Percentiles rank a stretch among this genome's conserved stretches.
Evolutionary conservation across 257 asterid species (phyloP).

Genomic region (Knoxia roxburghii): DNA sequence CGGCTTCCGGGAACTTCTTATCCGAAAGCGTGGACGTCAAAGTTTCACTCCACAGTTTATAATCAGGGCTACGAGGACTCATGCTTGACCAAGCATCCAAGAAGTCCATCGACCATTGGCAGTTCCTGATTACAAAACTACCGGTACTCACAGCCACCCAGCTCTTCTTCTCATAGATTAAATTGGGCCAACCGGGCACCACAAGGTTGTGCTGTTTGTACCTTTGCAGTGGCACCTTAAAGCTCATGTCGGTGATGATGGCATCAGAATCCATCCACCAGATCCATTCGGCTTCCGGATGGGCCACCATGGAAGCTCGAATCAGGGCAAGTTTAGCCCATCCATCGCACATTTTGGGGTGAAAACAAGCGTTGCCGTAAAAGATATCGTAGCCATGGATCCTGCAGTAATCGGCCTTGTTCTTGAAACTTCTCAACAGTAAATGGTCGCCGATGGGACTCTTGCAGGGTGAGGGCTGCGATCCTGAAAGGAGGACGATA

Average conservation of each 20-base stretch:
- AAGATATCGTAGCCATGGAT: constrained; percentile 50
- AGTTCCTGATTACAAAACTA: constrained; percentile 12
- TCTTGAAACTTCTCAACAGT: constrained; percentile 51
- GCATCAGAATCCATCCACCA: constrained; percentile 21
- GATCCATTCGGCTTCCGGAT: constrained; percentile 21
- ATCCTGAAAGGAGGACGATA: constrained; percentile 57
- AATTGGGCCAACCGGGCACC: constrained; percentile 17
- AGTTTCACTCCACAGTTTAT: constrained; percentile 23
- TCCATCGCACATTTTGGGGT: constrained; percentile 10
- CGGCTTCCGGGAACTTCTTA: constrained; percentile 18
- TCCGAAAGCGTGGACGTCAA: constrained; percentile 20
- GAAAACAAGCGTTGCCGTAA: constrained; percentile 37
- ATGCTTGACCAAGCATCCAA: constrained; percentile 18
- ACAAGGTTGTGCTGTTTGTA: constrained; percentile 14
- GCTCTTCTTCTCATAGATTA: constrained; percentile 16
- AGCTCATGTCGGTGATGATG: constrained; percentile 16
- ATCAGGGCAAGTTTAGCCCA: constrained; percentile 19
- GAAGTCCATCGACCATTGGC: constrained; percentile 21
- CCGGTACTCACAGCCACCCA: constrained; percentile 17
- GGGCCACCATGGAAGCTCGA: constrained; percentile 15
- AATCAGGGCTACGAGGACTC: constrained; percentile 28
- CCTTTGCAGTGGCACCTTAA: constrained; percentile 15
- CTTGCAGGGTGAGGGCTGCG: constrained; percentile 59
- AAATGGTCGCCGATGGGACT: constrained; percentile 56
- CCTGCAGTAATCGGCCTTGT: constrained; percentile 69